Percentiles rank a stretch among this genome's conserved stretches.
phyloP scores from a whole-genome alignment of 805 yeast species.

The Isabelozyma heimii region DNA sequence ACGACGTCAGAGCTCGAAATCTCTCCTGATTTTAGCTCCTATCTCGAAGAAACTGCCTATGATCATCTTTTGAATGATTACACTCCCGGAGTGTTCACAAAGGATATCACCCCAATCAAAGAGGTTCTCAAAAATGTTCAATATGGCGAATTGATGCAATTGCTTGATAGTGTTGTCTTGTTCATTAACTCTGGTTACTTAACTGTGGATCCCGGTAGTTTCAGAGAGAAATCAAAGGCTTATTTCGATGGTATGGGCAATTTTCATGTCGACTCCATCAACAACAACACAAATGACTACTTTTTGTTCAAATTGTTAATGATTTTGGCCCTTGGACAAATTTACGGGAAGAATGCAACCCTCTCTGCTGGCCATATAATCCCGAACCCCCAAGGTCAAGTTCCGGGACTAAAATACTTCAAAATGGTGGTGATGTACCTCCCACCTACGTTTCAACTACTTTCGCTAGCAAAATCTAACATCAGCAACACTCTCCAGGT shows the following conservation, averaged over 20 bases:
- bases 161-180: constrained; percentile 13
- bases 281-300: constrained; percentile 7
- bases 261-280: not conserved
- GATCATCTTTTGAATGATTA: constrained; percentile 9
- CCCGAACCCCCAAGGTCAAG: not conserved
- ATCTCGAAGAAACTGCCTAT: constrained; percentile 19
- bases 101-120: not conserved
- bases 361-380: constrained; percentile 1
- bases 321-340: constrained; percentile 19
- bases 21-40: constrained; percentile 20
- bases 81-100: not conserved
- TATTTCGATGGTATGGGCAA: constrained; percentile 12
- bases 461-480: constrained; percentile 8
- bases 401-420: constrained; percentile 23
- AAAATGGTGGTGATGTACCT: constrained; percentile 14
- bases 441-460: constrained; percentile 15
- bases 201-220: constrained; percentile 18
- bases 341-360: constrained; percentile 12
- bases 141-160: not conserved
- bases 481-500: constrained; percentile 14
- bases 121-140: not conserved
- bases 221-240: constrained; percentile 6
- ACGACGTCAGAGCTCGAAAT: constrained; percentile 9
- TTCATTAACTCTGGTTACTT: constrained; percentile 24
- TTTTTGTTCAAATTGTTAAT: constrained; percentile 18